Evolutionary conservation across 495 filamentous ascomycete genomes (phyloP).

Genomic region (Cercophora sp.): DNA sequence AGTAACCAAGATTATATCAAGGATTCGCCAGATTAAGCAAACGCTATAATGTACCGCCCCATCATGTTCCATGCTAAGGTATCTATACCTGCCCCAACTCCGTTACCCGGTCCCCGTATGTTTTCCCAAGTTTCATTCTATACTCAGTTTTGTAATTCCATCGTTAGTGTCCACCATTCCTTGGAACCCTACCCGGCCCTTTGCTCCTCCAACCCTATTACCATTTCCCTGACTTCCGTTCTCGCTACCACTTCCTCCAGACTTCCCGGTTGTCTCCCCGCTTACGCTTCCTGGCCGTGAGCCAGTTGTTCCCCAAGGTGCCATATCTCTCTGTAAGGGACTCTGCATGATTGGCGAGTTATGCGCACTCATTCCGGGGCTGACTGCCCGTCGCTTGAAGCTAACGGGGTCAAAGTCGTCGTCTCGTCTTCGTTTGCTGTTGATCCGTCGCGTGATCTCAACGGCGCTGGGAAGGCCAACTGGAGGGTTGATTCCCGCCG

Average conservation of each 20-base stretch:
- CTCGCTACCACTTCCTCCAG: slow-evolving; percentile 29
- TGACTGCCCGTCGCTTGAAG: slow-evolving; percentile 92
- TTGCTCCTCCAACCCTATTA: slow-evolving; percentile 20
- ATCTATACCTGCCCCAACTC: no score
- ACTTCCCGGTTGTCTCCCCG: slow-evolving; percentile 43
- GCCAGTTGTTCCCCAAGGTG: slow-evolving; percentile 61
- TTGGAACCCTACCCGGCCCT: slow-evolving; percentile 72
- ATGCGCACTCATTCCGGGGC: slow-evolving; percentile 85
- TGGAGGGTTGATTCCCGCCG: slow-evolving; percentile 19
- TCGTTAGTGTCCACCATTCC: slow-evolving; percentile 96
- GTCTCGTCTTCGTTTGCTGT: slow-evolving; percentile 77
- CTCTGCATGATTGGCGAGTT: slow-evolving; percentile 87
- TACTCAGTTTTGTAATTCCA: slow-evolving; percentile 93
- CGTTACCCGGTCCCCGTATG: no score
- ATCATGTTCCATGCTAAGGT: no score
- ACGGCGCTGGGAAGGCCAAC: slow-evolving; percentile 46
- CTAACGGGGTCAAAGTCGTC: slow-evolving; percentile 86
- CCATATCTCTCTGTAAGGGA: slow-evolving; percentile 63
- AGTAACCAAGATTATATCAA: no score
- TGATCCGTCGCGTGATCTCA: slow-evolving; percentile 64
- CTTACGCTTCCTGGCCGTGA: slow-evolving; percentile 58
- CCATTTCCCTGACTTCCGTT: slow-evolving; percentile 29
- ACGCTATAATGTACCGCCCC: no score
- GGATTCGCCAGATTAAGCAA: no score
- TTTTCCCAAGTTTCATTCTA: no score